Evolutionary conservation across 352 stramenopile species (phyloP), one percentile per base, ranked within the genome.

Genomic region (Blastocystis sp.): DNA sequence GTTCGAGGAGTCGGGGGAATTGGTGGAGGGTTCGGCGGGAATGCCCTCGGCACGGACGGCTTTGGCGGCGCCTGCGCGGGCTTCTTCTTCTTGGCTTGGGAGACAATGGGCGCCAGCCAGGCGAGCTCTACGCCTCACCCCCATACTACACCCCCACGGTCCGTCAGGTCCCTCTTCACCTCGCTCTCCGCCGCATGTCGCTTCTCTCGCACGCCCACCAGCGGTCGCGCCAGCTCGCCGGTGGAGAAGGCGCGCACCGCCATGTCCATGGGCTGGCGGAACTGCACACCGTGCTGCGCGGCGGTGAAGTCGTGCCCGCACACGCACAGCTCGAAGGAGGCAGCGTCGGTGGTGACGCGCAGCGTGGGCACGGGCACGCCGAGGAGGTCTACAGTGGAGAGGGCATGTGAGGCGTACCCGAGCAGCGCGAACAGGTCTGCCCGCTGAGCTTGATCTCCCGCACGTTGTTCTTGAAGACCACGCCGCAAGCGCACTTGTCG

Each of bases 71-170:
- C 21, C 38, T 38, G 19, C 2, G 17, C 14, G 7, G 53, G 5
- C 40, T 52, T 70, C 60, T 84, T 84, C 56, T 2, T 38, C 41
- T 28, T 34, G 5, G 38, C 48, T 11, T 43, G 45, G 4, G 74
- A 53, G 2, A 59, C 52, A 2, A 84, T 67, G 19, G 74, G 74
- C 59, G 52, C 53, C 53, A 84, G 61, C 74, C 74, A 84, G 19
- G 60, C 23, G 34, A 84, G 48, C 28, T 84, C 74, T 84, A 84
- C 53, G 40, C 34, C 14, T 69, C 53, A 66, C 21, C 10, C 5
- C 48, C 19, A 56, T 21, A 7, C 11, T 3, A 23, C 19, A 41
- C 48, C 10, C 69, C 45, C 28, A 79, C 69, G n/a, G 41, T 19
- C 41, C 69, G 10, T 64, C 69, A 64, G 11, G 7, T 10, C 23